These are phyloP conservation scores for Hibiscus tridactylites DNA, from an alignment of 345 rosid species.

Conservation along the genomic window DNA sequence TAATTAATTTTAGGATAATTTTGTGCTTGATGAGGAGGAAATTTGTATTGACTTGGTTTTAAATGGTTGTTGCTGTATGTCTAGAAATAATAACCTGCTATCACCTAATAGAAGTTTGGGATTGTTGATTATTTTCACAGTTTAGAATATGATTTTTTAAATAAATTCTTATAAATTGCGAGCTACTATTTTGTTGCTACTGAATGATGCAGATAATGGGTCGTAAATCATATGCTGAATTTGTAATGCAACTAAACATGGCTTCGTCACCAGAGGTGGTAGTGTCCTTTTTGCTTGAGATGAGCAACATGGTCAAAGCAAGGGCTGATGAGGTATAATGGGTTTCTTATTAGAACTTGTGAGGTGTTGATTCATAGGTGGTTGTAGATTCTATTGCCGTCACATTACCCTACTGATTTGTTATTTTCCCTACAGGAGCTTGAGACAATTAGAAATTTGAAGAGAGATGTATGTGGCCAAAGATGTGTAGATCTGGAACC, in stretches of 20 bases:
- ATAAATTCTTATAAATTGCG: not conserved
- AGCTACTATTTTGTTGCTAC: not conserved
- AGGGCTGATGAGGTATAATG: slow-evolving; percentile 68
- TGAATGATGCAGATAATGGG: slow-evolving; percentile 56
- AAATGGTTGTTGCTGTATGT: not conserved
- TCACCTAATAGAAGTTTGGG: not conserved
- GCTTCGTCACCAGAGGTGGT: slow-evolving; percentile 78
- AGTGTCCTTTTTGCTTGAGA: slow-evolving; percentile 65
- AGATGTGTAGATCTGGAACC: slow-evolving; percentile 59
- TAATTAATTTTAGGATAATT: not conserved
- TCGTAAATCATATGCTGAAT: slow-evolving; percentile 67
- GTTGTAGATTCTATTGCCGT: slow-evolving; percentile 4
- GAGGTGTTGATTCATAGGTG: slow-evolving; percentile 1
- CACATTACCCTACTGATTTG: slow-evolving; percentile 9
- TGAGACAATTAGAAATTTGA: slow-evolving; percentile 49
- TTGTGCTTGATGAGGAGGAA: not conserved
- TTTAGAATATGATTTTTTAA: not conserved
- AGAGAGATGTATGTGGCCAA: slow-evolving; percentile 51
- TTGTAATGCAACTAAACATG: slow-evolving; percentile 58
- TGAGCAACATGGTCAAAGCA: slow-evolving; percentile 65
- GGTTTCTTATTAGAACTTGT: not conserved
- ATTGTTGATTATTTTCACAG: not conserved
- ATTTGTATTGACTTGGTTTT: not conserved
- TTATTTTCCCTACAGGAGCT: slow-evolving; percentile 49
- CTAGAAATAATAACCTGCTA: not conserved